Percentiles rank a stretch among this genome's conserved stretches.
These are phyloP conservation scores for Pythium aristosporum DNA, from an alignment of 352 stramenopile species.

Conservation along the genomic window DNA sequence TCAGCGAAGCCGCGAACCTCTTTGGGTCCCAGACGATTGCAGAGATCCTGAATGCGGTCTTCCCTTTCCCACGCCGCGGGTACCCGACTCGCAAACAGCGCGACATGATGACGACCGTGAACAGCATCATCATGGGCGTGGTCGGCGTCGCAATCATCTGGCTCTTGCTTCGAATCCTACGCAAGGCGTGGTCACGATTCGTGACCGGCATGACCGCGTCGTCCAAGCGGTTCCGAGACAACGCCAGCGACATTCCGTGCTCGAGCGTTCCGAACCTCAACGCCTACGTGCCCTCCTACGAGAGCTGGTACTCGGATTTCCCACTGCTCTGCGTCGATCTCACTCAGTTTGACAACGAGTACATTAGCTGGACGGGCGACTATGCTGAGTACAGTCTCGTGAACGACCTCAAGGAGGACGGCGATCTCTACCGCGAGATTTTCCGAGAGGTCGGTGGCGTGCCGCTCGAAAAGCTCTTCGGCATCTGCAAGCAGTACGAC, in stretches of 20 bases:
- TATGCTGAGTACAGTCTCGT: slow-evolving; percentile 59
- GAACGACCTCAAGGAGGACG: slow-evolving; percentile 58
- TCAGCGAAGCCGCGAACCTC: slow-evolving; percentile 29
- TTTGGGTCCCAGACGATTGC: slow-evolving; percentile 27
- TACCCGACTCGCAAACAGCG: slow-evolving; percentile 42
- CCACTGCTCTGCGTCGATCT: slow-evolving; percentile 62
- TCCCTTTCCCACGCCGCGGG: slow-evolving; percentile 52
- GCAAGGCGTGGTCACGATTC: slow-evolving; percentile 16
- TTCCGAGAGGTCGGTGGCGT: slow-evolving; percentile 36
- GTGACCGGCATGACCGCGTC: slow-evolving; percentile 15
- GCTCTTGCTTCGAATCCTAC: slow-evolving; percentile 8
- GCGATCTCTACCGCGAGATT: slow-evolving; percentile 39
- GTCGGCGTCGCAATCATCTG: slow-evolving; percentile 13
- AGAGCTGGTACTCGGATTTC: slow-evolving; percentile 73
- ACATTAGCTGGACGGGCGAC: slow-evolving; percentile 58
- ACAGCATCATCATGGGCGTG: slow-evolving; percentile 31
- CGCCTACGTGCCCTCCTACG: slow-evolving; percentile 60
- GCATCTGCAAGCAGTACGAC: slow-evolving; percentile 59
- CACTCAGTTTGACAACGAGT: slow-evolving; percentile 47
- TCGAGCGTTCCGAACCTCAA: slow-evolving; percentile 49
- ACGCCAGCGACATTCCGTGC: slow-evolving; percentile 41
- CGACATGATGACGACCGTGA: slow-evolving; percentile 40
- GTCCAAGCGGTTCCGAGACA: slow-evolving; percentile 19
- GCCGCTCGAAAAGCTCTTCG: slow-evolving; percentile 55
- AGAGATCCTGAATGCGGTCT: slow-evolving; percentile 45